Evolutionary conservation across 177 flowering plant genomes (phyloP).

Genomic region (Telopea speciosissima): DNA sequence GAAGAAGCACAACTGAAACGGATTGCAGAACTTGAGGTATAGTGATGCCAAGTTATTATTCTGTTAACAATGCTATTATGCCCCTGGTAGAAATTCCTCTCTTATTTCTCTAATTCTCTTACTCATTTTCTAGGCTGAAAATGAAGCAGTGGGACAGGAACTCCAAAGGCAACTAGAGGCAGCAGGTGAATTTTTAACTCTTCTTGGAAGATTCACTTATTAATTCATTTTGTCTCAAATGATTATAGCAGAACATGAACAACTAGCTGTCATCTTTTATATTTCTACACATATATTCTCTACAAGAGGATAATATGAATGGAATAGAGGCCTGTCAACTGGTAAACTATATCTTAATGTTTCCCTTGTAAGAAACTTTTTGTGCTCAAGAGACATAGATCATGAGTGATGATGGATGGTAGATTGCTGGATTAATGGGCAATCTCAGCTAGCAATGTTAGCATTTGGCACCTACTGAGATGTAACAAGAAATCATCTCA

Average conservation of each 20-base stretch:
- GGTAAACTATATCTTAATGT: not conserved
- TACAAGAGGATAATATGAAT: not conserved
- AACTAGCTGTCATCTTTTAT: not conserved
- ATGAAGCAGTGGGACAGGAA: constrained; percentile 48
- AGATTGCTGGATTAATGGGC: not conserved
- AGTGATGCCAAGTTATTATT: not conserved
- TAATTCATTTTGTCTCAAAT: too few species aligned
- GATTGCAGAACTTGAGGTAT: constrained; percentile 75
- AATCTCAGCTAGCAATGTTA: not conserved
- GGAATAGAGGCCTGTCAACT: not conserved
- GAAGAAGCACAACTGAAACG: constrained; percentile 75
- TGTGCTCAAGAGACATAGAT: not conserved
- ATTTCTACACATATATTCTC: too few species aligned
- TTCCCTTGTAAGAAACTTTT: not conserved
- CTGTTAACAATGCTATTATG: not conserved
- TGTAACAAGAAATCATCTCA: too few species aligned
- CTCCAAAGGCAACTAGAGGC: constrained; percentile 50
- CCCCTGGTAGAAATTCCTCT: not conserved
- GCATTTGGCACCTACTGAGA: not conserved
- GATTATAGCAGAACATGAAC: not conserved
- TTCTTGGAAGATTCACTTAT: not conserved
- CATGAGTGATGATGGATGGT: not conserved
- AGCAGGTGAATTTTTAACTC: constrained; percentile 31
- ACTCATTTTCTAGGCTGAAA: constrained; percentile 32
- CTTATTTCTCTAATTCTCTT: not conserved